Percentiles rank a stretch among this genome's conserved stretches.
Conservation (phyloP, 805 yeast genomes). For the Ogataea paraovalis region DNA sequence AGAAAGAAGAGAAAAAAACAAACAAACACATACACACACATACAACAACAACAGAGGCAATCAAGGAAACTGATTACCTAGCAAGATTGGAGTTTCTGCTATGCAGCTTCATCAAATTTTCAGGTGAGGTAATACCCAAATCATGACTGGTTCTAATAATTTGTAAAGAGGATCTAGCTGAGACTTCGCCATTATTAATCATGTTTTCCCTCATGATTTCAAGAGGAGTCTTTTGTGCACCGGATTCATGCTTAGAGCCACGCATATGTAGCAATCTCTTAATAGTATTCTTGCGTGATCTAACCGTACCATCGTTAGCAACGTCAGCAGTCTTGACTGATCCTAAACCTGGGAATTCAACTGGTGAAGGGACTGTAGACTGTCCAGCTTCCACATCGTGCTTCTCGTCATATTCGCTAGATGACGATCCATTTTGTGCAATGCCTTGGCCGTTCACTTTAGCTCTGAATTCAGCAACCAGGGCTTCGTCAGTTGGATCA, state of each 20-base stretch:
- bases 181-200: conserved; percentile 21
- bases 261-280: conserved; percentile 11
- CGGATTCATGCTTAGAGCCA: neutral
- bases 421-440: neutral
- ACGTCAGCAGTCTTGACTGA: neutral
- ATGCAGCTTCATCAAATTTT: conserved; percentile 22
- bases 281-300: conserved; percentile 18
- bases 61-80: too few relatives aligned
- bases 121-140: conserved; percentile 21
- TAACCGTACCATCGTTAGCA: neutral
- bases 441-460: conserved; percentile 1
- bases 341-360: conserved; percentile 1
- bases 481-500: conserved; percentile 47
- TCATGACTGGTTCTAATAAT: conserved; percentile 24
- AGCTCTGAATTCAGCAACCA: conserved; percentile 18
- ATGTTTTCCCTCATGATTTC: conserved; percentile 18
- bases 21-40: neutral
- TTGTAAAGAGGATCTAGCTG: conserved; percentile 22
- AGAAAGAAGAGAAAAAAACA: neutral
- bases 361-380: neutral
- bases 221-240: conserved; percentile 8
- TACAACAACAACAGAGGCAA: neutral
- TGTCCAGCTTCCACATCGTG: conserved; percentile 12
- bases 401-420: conserved; percentile 14
- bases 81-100: conserved; percentile 8